Base-by-base conservation (phyloP, 176 grass and related monocot genomes). In the Oryza meridionalis region DNA sequence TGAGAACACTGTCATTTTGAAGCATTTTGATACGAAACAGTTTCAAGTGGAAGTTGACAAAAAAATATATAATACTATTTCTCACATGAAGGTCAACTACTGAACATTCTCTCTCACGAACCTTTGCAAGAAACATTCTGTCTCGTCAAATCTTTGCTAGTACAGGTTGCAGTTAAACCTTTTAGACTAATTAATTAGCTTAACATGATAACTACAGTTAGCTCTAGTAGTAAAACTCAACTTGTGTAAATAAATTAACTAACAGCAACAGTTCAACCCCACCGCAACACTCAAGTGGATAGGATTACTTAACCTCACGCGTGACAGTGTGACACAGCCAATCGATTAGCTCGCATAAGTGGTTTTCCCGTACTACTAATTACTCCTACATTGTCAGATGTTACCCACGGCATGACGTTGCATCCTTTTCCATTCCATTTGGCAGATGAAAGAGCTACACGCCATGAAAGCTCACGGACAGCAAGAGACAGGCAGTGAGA, bases 341-440 rank as follows among this genome's bases (percentile, higher is more conserved):
- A 47, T 27, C 27, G 64, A 70, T 78, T 17, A 73, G 31, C 29
- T 31, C 29, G 29, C 67, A 47, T 31, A 7, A 24, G 24, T 66
- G 74, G 27, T 65, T 77, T 58, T 25, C 59, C 29, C 76, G 43
- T 14, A n/a, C 5, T 7, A 19, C 29, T 55, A 65, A 58, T 7
- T 6, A 8, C 38, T 1, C 38, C 1, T 40, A 21, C 31, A 55
- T 11, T 11, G 19, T 32, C 70, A 38, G 47, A 40, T 46, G 75
- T 44, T 81, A 43, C 33, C 11, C 43, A 14, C 0, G 3, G 3
- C 70, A 73, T 73, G 22, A 38, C 80, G 40, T 13, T 13, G 68
- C 11, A 29, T 15, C 67, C 78, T 70, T 85, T 70, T 40, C 37
- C 37, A 38, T 85, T 14, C 68, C 76, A 53, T 79, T 86, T 19